Conservation (phyloP, 1,284 basidiomycete species). For the Peniophora sp. region DNA sequence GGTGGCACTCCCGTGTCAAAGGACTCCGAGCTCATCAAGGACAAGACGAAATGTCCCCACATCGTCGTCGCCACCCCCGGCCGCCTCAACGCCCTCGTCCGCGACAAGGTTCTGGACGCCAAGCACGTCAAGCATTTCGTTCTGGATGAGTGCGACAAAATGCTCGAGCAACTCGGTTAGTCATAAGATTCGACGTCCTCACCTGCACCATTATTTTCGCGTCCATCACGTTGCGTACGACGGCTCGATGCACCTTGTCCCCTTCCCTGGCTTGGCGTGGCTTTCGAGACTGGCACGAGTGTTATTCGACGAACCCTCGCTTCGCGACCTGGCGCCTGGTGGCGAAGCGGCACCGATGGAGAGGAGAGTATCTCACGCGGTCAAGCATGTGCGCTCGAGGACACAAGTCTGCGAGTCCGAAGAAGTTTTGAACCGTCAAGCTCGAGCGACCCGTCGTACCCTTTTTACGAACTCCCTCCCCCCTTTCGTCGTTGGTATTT, state of each 20-base stretch:
- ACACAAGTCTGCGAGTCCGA: background rate
- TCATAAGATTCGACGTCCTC: constrained; percentile 52
- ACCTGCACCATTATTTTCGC: constrained; percentile 19
- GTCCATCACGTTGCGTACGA: constrained; percentile 24
- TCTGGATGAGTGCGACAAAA: constrained; percentile 99
- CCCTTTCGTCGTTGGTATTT: constrained; percentile 11
- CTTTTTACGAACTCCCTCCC: constrained; percentile 10
- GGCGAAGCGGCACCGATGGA: background rate
- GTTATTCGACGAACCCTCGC: background rate
- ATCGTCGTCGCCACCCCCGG: constrained; percentile 98
- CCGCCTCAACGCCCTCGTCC: constrained; percentile 84
- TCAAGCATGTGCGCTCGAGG: constrained; percentile 1
- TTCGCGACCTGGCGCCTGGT: background rate
- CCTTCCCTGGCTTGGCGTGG: background rate
- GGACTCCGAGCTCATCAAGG: constrained; percentile 90
- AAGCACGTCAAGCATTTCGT: constrained; percentile 98
- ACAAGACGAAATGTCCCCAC: constrained; percentile 98
- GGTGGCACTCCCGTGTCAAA: constrained; percentile 94
- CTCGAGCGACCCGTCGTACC: background rate
- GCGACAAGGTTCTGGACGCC: constrained; percentile 90
- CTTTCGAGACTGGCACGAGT: background rate
- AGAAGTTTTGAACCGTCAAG: background rate
- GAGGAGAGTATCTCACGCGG: background rate
- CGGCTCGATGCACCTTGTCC: constrained; percentile 30
- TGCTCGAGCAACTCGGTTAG: constrained; percentile 99